Evolutionary conservation across 805 yeast genomes (phyloP).

Genomic region (Ogataea dorogensis): DNA sequence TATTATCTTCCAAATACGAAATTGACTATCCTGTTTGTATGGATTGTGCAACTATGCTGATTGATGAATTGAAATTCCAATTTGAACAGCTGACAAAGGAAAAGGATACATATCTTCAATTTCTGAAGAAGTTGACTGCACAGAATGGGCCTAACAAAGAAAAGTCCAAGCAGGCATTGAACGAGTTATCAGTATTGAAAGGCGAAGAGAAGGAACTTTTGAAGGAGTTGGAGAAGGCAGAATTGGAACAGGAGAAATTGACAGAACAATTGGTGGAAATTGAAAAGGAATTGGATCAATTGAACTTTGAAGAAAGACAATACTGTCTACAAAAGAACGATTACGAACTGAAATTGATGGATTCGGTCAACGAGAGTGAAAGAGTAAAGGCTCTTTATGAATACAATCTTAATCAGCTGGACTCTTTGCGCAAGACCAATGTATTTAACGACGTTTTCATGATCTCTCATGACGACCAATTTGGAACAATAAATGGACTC

Average conservation of each 20-base stretch:
- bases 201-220: conserved; percentile 37
- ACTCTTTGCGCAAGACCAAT: conserved; percentile 69
- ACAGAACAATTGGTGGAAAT: conserved; percentile 48
- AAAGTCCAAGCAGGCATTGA: conserved; percentile 45
- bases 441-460: conserved; percentile 81
- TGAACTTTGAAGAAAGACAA: conserved; percentile 45
- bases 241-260: conserved; percentile 42
- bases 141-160: conserved; percentile 45
- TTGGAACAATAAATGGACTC: conserved; percentile 84
- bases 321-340: conserved; percentile 52
- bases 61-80: conserved; percentile 62
- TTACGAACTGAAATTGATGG: conserved; percentile 50
- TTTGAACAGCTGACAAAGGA: conserved; percentile 75
- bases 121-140: conserved; percentile 64
- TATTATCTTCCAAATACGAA: conserved; percentile 73
- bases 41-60: conserved; percentile 72
- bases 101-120: conserved; percentile 72
- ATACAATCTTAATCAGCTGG: conserved; percentile 61
- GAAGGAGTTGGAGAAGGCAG: conserved; percentile 41
- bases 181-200: conserved; percentile 47
- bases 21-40: conserved; percentile 85
- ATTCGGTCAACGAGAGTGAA: conserved; percentile 54
- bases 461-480: conserved; percentile 79
- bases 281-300: conserved; percentile 37
- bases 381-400: conserved; percentile 63